Conservation (phyloP, 768 basidiomycete genomes). For the Tricholomella constricta region DNA sequence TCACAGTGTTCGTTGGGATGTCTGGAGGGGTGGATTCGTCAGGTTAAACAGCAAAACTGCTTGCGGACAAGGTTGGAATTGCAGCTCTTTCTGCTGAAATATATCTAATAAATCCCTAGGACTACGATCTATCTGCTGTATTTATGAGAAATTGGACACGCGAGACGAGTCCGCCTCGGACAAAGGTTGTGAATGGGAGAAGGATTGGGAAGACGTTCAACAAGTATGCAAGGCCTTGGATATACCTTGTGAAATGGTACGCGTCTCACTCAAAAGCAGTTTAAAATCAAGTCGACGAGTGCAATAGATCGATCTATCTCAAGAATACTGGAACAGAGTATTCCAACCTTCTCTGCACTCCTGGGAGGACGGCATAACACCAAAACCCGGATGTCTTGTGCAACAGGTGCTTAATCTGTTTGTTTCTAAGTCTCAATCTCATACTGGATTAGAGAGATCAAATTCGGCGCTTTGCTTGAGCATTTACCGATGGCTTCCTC, state of each 20-base stretch:
- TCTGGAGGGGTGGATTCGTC: constrained; percentile 96
- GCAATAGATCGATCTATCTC: constrained; percentile 78
- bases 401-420: constrained; percentile 57
- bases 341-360: constrained; percentile 81
- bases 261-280: constrained; percentile 9
- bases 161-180: constrained; percentile 79
- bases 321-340: constrained; percentile 88
- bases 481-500: constrained; percentile 41
- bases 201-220: constrained; percentile 91
- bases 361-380: constrained; percentile 82
- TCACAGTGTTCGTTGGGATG: constrained; percentile 85
- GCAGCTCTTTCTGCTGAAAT: not conserved
- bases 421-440: not conserved
- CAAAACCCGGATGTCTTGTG: constrained; percentile 95
- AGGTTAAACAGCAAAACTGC: constrained; percentile 76
- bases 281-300: constrained; percentile 5
- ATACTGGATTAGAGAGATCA: constrained; percentile 66
- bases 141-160: constrained; percentile 97
- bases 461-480: constrained; percentile 84
- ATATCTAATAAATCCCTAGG: constrained; percentile 39
- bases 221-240: constrained; percentile 72
- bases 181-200: constrained; percentile 93
- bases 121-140: constrained; percentile 81
- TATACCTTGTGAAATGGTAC: constrained; percentile 75
- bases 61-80: constrained; percentile 63